Evolutionary conservation across 176 grass and related monocot genomes (phyloP).

Genomic region (Oryza nivara): DNA sequence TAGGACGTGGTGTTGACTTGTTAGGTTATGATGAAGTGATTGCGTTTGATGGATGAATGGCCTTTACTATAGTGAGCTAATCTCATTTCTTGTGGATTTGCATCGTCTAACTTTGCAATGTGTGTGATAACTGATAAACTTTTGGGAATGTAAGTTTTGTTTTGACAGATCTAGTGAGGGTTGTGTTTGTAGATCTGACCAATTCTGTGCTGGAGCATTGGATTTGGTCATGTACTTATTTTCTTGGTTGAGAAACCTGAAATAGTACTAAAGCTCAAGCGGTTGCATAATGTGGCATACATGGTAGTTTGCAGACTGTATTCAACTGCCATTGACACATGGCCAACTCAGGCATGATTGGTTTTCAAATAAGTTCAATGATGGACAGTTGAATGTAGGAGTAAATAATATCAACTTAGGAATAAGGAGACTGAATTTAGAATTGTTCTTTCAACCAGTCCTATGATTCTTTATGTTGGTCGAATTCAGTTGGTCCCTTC

Average conservation of each 20-base stretch:
- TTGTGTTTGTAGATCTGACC: background rate
- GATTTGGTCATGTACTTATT: background rate
- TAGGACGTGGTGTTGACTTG: background rate
- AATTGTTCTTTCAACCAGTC: background rate
- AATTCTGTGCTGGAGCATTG: background rate
- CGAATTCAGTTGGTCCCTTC: background rate
- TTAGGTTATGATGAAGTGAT: conserved; percentile 1
- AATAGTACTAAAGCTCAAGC: background rate
- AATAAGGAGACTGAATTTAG: background rate
- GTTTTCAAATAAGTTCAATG: background rate
- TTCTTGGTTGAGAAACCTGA: background rate
- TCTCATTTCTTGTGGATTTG: background rate
- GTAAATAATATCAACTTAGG: conserved; percentile 12
- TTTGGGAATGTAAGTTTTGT: conserved; percentile 1
- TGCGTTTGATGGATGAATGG: background rate
- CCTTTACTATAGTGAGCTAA: background rate
- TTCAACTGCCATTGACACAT: conserved; percentile 4
- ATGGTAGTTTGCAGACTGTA: background rate
- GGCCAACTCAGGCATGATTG: conserved; percentile 5
- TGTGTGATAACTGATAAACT: background rate
- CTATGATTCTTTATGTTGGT: background rate
- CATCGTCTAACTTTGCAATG: background rate
- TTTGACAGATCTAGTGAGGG: background rate
- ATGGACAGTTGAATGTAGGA: background rate
- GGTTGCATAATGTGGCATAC: background rate